Conservation (phyloP, 257 asterid genomes). For the Solanum pennellii region DNA sequence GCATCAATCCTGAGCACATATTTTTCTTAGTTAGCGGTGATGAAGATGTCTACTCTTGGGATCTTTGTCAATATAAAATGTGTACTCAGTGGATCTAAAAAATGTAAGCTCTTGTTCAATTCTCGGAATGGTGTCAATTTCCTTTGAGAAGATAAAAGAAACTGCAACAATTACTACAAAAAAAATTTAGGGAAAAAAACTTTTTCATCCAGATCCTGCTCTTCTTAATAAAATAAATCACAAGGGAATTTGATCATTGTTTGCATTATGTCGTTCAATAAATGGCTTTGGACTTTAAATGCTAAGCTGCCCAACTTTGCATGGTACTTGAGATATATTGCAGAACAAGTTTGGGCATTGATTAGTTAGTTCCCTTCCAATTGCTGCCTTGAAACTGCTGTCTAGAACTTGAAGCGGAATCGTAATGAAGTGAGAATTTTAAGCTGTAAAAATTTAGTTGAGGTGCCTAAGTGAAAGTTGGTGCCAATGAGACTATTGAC, state of each 20-base stretch:
- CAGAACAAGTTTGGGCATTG: slow-evolving; percentile 51
- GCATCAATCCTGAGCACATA: not conserved
- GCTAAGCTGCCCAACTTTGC: not conserved
- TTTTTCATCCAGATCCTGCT: not conserved
- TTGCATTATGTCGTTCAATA: not conserved
- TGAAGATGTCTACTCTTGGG: not conserved
- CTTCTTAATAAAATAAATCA: not conserved
- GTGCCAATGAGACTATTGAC: no score
- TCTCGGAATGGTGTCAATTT: not conserved
- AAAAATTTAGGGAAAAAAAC: not conserved
- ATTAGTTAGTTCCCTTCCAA: slow-evolving; percentile 8
- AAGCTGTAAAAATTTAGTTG: not conserved
- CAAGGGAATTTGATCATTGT: not conserved
- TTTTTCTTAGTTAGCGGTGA: not conserved
- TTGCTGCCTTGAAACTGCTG: not conserved
- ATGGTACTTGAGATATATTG: not conserved
- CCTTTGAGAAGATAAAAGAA: not conserved
- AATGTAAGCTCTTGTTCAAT: not conserved
- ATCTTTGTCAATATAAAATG: not conserved
- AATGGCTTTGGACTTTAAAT: not conserved
- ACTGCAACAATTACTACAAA: not conserved
- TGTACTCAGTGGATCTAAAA: not conserved
- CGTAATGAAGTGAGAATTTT: not conserved
- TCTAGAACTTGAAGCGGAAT: not conserved
- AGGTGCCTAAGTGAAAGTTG: not conserved